Conservation (phyloP, 495 filamentous ascomycete genomes). For the Xylaria flabelliformis region DNA sequence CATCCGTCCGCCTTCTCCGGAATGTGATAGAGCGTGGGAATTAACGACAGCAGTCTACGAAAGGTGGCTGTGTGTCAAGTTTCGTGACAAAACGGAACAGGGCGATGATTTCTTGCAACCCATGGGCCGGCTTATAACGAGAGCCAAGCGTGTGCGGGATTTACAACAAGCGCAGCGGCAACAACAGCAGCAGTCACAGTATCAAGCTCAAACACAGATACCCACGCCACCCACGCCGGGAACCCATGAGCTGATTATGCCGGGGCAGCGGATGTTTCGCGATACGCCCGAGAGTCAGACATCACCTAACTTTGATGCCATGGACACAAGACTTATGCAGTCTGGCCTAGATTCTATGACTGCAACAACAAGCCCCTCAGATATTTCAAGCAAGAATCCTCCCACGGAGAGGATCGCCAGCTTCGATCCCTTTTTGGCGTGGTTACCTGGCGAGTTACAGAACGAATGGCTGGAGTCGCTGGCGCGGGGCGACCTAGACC, state of each 20-base stretch:
- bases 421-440: constrained; percentile 18
- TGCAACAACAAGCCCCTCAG: background rate
- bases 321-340: background rate
- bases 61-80: constrained; percentile 20
- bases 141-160: constrained; percentile 18
- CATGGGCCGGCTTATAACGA: constrained; percentile 18
- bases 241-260: background rate
- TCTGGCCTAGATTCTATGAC: background rate
- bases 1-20: constrained; percentile 21
- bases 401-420: background rate
- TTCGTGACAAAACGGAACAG: constrained; percentile 17
- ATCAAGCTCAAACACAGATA: background rate
- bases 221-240: background rate
- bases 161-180: constrained; percentile 9
- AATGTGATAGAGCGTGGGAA: constrained; percentile 23
- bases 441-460: constrained; percentile 18
- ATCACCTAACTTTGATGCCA: background rate
- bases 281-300: background rate
- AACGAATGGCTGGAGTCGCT: constrained; percentile 22
- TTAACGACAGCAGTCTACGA: constrained; percentile 17
- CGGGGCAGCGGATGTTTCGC: background rate
- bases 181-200: background rate
- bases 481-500: background rate
- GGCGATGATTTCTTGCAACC: constrained; percentile 24
- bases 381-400: background rate